Evolutionary conservation across 805 yeast genomes (phyloP), one percentile per base, ranked within the genome.

Genomic region (Brettanomyces nanus): DNA sequence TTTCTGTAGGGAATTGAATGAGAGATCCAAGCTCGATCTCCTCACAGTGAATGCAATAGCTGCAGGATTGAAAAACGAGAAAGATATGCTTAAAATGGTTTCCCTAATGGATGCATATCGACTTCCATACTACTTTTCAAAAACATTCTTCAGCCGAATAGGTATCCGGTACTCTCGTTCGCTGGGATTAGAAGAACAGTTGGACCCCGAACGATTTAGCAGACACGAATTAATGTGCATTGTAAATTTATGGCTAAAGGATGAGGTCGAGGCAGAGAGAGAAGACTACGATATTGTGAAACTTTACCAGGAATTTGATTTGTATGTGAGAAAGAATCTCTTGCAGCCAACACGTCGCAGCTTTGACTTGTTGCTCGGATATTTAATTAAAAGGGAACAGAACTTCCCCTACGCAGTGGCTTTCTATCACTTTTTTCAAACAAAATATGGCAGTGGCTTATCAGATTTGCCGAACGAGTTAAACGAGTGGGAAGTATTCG

Each of bases 351-450:
- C 31, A 15, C 31, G 30, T 21, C 22, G 37, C 4, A 34, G 39
- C 1, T 40, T 46, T 11, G 21, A 22, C 31, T 15, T 37, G 5
- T 40, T 48, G n/a, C 19, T 49, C 36, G 13, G 35, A 6, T 28
- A 38, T 28, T 11, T 48, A 4, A 21, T 49, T 15, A 33, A 40
- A 25, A 29, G 37, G 7, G 18, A 36, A 36, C 17, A 31, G 10
- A 48, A 50, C 36, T 37, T 52, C 14, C 50, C 56, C 1, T 50
- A 40, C 22, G 45, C 50, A 1, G 27, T 50, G 13, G 54, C 56
- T 2, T 38, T 48, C 14, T 28, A 44, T 15, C 41, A 45, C 26
- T 34, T 28, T 11, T 43, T 42, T 28, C 34, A 26, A 4, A 37
- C 20, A 18, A 38, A 36, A 4, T 40, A 36, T 32, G 32, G 35